A percentile compares a stretch with the other conserved stretches of the same genome.
These are phyloP conservation scores for Pelargonium exstipulatum DNA, from an alignment of 441 rosid species.

Conservation along the genomic window DNA sequence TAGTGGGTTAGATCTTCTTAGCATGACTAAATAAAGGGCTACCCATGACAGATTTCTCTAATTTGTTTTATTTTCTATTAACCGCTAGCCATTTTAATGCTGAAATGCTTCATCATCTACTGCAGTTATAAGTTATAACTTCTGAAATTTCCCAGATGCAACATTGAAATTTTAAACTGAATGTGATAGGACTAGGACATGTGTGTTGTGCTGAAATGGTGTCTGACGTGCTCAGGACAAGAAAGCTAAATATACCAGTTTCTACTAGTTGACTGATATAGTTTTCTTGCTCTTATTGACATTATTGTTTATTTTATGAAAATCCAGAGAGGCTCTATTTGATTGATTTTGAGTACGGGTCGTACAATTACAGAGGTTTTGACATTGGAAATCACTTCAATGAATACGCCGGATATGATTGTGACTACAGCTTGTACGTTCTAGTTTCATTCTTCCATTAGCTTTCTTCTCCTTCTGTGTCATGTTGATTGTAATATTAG, in stretches of 20 bases:
- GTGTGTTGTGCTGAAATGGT: conserved; percentile 11
- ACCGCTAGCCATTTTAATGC: neutral
- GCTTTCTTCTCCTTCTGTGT: conserved; percentile 11
- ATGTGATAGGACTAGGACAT: neutral
- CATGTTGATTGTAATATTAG: neutral
- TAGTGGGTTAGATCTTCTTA: neutral
- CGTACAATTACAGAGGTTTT: conserved; percentile 88
- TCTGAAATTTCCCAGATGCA: too few species aligned
- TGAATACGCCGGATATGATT: conserved; percentile 94
- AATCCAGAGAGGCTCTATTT: conserved; percentile 71
- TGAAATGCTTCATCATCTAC: neutral
- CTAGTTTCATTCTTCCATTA: conserved; percentile 14
- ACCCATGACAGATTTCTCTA: neutral
- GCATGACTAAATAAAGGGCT: neutral
- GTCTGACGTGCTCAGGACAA: conserved; percentile 8
- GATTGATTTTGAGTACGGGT: conserved; percentile 97
- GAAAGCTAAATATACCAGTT: conserved; percentile 5
- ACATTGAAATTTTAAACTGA: neutral
- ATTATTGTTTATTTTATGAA: conserved; percentile 23
- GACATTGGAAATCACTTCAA: conserved; percentile 97
- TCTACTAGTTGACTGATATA: conserved; percentile 12
- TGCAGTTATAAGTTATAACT: too few species aligned
- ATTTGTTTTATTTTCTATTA: neutral
- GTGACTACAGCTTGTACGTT: conserved; percentile 79
- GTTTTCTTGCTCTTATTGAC: conserved; percentile 21